Evolutionary conservation across 2,329 filamentous ascomycete species (phyloP), one percentile per base, ranked within the genome.

Genomic region (Diplodia seriata): DNA sequence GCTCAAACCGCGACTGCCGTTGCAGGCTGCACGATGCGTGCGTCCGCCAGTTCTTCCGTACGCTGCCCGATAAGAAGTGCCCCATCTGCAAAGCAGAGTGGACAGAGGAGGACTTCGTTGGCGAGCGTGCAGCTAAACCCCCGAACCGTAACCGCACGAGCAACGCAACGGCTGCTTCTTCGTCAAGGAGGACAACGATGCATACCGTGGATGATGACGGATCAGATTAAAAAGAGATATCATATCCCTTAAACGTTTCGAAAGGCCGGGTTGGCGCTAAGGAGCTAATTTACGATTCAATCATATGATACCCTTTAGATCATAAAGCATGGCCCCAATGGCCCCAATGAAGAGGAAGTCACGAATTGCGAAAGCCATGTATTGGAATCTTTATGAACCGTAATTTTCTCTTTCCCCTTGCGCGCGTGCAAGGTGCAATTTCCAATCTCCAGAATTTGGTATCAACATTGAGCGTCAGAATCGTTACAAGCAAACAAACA

Each of bases 61-160:
- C 70, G 1, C 70, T 69, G 1, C 63, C 57, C 0, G 71, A 68
- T 2, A 70, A 70, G 65, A 74, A 67, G 49, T 80, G 78, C 70
- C 77, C 77, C 1, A 69, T 66, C 36, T 80, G 78, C 68, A 73
- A 72, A 68, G 70, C 70, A 1, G 71, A 72, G 43, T 80, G 77
- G 70, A 68, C 67, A 5, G 67, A 59, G 31, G 7, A 65, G 14
- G 23, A 61, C 36, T 68, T 68, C 18, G 67, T 68, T 7, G 67
- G 67, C 1, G 67, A 68, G 49, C 53, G 57, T 15, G 67, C 67
- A 14, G 53, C 53, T 4, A 59, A 55, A 26, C 50, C 50, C 1
- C 33, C 50, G 50, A 55, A 65, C 15, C 47, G 61, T 14, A 65
- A 54, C 50, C 36, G 62, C 36, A 47, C 36, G 3, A 65, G 62